Conservation (phyloP, 2,329 filamentous ascomycete genomes). For the Trichoderma koningii region DNA sequence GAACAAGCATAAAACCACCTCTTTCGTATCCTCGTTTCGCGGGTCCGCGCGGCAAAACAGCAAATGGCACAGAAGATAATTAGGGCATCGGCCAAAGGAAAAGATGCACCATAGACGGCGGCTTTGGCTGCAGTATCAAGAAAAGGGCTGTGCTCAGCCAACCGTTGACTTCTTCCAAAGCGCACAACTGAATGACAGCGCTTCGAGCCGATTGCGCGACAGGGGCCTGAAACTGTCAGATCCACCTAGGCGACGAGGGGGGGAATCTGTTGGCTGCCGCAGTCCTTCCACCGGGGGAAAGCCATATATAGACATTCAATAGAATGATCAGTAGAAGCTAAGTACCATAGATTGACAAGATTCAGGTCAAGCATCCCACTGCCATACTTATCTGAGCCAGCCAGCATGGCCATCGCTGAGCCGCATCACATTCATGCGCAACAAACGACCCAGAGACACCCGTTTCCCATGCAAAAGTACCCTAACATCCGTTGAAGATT, state of each 20-base stretch:
- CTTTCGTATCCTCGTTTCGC: constrained; percentile 3
- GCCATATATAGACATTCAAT: too few relatives aligned
- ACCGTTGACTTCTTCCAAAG: not conserved
- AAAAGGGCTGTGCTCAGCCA: not conserved
- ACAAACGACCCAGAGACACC: too few relatives aligned
- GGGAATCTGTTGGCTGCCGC: not conserved
- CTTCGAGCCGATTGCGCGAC: constrained; percentile 1
- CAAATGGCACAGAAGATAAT: not conserved
- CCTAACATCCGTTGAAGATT: not conserved
- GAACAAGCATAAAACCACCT: not conserved
- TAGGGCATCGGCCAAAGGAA: too few relatives aligned
- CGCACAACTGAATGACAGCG: constrained; percentile 13
- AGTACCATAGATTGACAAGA: too few relatives aligned
- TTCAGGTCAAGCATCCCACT: too few relatives aligned
- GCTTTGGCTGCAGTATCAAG: not conserved
- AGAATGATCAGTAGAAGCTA: too few relatives aligned
- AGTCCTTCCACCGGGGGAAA: too few relatives aligned
- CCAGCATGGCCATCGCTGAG: too few relatives aligned
- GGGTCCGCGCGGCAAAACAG: constrained; percentile 11
- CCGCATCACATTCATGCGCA: too few relatives aligned
- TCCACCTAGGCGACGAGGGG: constrained; percentile 9
- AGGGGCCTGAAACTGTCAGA: constrained; percentile 14
- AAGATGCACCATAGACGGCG: too few relatives aligned
- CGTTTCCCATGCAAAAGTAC: too few relatives aligned
- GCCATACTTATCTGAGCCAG: too few relatives aligned